Conservation (phyloP, 108 stramenopile genomes). For the Cyclotella cryptica region DNA sequence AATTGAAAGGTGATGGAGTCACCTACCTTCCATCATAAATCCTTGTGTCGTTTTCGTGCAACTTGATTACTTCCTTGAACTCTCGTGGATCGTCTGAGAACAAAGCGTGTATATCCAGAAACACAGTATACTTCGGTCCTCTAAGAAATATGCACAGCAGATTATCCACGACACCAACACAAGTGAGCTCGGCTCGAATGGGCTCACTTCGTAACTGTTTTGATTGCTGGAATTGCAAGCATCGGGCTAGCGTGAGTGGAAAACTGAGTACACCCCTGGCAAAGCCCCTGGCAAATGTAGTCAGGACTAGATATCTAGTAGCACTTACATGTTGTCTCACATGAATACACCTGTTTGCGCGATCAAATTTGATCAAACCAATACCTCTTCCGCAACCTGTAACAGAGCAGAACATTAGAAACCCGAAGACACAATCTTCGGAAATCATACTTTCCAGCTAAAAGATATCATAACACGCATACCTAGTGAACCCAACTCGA, state of each 20-base stretch:
- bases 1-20: neutral
- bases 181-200: constrained; percentile 10
- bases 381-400: constrained; percentile 20
- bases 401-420: neutral
- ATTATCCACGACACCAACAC: constrained; percentile 46
- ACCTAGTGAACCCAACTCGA: constrained; percentile 40
- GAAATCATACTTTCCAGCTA: neutral
- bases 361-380: constrained; percentile 40
- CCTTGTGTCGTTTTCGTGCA: neutral
- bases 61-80: constrained; percentile 19
- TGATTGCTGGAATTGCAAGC: constrained; percentile 6
- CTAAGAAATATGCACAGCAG: constrained; percentile 30
- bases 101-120: constrained; percentile 36
- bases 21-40: constrained; percentile 28
- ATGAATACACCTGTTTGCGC: constrained; percentile 25
- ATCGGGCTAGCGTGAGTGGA: neutral
- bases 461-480: neutral
- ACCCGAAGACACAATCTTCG: neutral
- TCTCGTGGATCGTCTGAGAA: constrained; percentile 44
- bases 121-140: constrained; percentile 21
- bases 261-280: neutral
- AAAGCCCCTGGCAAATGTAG: neutral
- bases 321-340: constrained; percentile 43
- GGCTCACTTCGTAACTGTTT: neutral
- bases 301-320: neutral